Base-by-base conservation (phyloP, 106 monocot genomes). In the Dioscorea zingiberensis region DNA sequence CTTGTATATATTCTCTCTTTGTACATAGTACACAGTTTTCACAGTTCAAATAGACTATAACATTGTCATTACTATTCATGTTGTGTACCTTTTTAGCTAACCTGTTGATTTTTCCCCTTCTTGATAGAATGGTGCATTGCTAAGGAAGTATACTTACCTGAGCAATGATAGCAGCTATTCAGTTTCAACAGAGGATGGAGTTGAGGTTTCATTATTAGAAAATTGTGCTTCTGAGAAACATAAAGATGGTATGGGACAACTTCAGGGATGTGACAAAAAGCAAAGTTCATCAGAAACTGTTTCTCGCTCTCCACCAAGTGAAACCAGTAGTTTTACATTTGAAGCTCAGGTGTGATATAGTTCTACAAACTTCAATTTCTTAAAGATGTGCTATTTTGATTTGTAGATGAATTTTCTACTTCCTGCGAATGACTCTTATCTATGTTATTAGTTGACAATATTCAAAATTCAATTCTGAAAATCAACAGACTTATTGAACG, bases 111-210 rank as follows among this genome's bases (percentile, higher is more conserved):
- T 24, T 28, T 56, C 8, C 6, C 38, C 25, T 53, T 26, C 27
- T 66, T 25, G 67, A 46, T 79, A 97, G 95, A 97, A 97, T 84
- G 91, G 83, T 47, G 72, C 75, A 62, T 55, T 97, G 38, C 68
- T 97, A 63, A 83, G 74, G 54, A 91, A 83, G 61, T 91, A 81
- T 71, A 91, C 88, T 22, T 88, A 85, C 57, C 73, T 97, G 68
- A 81, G 69, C 66, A 88, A 81, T 68, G 77, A 84, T 60, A 97
- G 95, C 76, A 97, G 95, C 73, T 97, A 85, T 28, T 85, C 87
- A 49, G 74, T 86, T 24, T 76, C 81, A 65, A 58, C 26, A 18
- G 88, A 91, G 38, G 95, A 97, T 81, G 83, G 81, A 75, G 95
- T 97, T 71, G 81, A 88, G 32, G 77, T 97, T 63, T 91, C 77